Percentiles rank a stretch among this genome's conserved stretches.
These are phyloP conservation scores for Boletellus ananas DNA, from an alignment of 768 basidiomycete species.

Conservation along the genomic window DNA sequence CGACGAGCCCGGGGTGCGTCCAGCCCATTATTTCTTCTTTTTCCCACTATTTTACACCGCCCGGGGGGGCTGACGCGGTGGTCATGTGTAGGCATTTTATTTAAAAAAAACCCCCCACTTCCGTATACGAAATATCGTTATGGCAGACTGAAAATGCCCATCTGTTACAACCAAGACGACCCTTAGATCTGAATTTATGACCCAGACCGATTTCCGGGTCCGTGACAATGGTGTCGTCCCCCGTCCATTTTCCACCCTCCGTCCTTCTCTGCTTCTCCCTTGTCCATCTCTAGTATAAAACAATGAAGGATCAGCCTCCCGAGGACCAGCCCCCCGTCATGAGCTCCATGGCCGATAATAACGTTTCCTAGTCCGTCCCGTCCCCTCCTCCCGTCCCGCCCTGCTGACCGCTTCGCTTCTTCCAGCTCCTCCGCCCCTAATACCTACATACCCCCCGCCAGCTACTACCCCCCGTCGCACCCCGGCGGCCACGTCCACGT, in stretches of 20 bases:
- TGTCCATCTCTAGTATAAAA: slow-evolving; percentile 43
- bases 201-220: slow-evolving; percentile 44
- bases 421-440: slow-evolving; percentile 36
- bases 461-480: slow-evolving; percentile 37
- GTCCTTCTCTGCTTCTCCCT: slow-evolving; percentile 31
- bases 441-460: slow-evolving; percentile 39
- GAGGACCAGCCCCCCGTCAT: slow-evolving; percentile 37
- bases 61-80: slow-evolving; percentile 27
- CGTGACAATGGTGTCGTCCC: slow-evolving; percentile 38
- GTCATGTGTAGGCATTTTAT: slow-evolving; percentile 34
- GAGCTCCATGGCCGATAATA: slow-evolving; percentile 49
- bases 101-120: slow-evolving; percentile 44
- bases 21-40: slow-evolving; percentile 6
- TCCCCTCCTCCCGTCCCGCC: slow-evolving; percentile 3
- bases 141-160: slow-evolving; percentile 39
- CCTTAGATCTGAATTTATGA: slow-evolving; percentile 72
- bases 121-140: slow-evolving; percentile 38
- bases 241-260: slow-evolving; percentile 40
- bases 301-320: slow-evolving; percentile 41
- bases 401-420: slow-evolving; percentile 19
- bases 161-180: slow-evolving; percentile 53
- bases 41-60: slow-evolving; percentile 22
- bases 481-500: slow-evolving; percentile 42
- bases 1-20: slow-evolving; percentile 1
- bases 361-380: slow-evolving; percentile 50